Percentiles rank a stretch among this genome's conserved stretches.
phyloP scores from a whole-genome alignment of 352 stramenopile species.

The Plasmopara muralis region DNA sequence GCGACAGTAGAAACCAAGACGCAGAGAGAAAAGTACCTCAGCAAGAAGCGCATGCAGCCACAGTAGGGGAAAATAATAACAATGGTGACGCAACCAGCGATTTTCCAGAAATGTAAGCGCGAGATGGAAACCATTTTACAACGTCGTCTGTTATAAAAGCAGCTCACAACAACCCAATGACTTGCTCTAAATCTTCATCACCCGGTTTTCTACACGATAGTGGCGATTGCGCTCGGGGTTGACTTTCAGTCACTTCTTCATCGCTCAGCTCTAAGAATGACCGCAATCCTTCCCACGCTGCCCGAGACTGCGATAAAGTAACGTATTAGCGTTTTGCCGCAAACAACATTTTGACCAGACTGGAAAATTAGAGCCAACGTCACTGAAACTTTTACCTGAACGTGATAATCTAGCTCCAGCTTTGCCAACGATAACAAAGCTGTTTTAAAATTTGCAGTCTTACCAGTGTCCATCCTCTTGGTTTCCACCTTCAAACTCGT shows the following conservation, averaged over 20 bases:
- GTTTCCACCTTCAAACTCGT: slow-evolving; percentile 82
- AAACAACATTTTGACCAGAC: too few relatives aligned
- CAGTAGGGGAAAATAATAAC: background rate
- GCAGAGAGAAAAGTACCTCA: slow-evolving; percentile 3
- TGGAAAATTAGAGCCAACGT: background rate
- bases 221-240: slow-evolving; percentile 32
- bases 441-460: slow-evolving; percentile 70
- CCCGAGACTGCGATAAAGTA: slow-evolving; percentile 38
- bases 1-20: slow-evolving; percentile 15
- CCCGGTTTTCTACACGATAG: slow-evolving; percentile 67
- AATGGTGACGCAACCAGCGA: slow-evolving; percentile 7
- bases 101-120: slow-evolving; percentile 28
- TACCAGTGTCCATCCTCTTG: slow-evolving; percentile 75
- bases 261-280: slow-evolving; percentile 56
- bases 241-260: slow-evolving; percentile 51
- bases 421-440: slow-evolving; percentile 69
- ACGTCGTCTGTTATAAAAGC: slow-evolving; percentile 8
- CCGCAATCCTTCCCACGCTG: slow-evolving; percentile 65
- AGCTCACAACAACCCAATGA: slow-evolving; percentile 61
- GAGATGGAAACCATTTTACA: slow-evolving; percentile 4
- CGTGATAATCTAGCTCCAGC: slow-evolving; percentile 76
- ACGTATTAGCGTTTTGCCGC: slow-evolving; percentile 6
- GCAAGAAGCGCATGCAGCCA: slow-evolving; percentile 9
- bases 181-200: slow-evolving; percentile 57
- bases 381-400: slow-evolving; percentile 38